Percentiles rank a stretch among this genome's conserved stretches.
Evolutionary conservation across 176 grass and related monocot species (phyloP).

Genomic region (Carex kokanica): DNA sequence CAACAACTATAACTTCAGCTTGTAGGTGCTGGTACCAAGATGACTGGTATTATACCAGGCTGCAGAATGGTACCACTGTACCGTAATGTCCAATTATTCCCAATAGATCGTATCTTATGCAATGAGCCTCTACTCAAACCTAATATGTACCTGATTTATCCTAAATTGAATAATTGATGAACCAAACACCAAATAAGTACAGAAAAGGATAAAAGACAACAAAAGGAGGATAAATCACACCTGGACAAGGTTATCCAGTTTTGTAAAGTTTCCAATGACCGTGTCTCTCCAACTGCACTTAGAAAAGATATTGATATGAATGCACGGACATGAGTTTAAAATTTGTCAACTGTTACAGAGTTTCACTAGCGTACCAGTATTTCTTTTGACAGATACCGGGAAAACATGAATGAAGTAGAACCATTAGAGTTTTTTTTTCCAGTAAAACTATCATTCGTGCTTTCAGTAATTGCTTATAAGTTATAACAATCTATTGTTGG

Average conservation of each 20-base stretch:
- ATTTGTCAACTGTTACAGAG: conserved; percentile 15
- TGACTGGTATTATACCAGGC: not conserved
- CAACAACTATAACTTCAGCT: not conserved
- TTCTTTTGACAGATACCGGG: not conserved
- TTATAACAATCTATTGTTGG: not conserved
- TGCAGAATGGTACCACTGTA: not conserved
- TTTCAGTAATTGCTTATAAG: not conserved
- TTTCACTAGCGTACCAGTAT: conserved; percentile 5
- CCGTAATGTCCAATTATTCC: not conserved
- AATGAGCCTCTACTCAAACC: not conserved
- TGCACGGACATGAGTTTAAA: not conserved
- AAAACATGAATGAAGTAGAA: conserved; percentile 12
- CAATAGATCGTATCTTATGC: not conserved
- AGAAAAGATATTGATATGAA: conserved; percentile 3
- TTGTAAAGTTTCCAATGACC: conserved; percentile 71
- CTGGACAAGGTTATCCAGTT: conserved; percentile 97
- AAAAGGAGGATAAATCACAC: conserved; percentile 24
- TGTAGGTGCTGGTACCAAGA: not conserved
- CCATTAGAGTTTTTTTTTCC: not conserved
- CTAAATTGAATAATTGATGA: conserved; percentile 3
- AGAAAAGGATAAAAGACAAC: not conserved
- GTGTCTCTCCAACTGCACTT: conserved; percentile 82
- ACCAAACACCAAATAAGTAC: not conserved
- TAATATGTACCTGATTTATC: not conserved
- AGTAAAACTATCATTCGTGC: not conserved